Conservation (phyloP, 2,329 filamentous ascomycete species). For the Claviceps maximensis region DNA sequence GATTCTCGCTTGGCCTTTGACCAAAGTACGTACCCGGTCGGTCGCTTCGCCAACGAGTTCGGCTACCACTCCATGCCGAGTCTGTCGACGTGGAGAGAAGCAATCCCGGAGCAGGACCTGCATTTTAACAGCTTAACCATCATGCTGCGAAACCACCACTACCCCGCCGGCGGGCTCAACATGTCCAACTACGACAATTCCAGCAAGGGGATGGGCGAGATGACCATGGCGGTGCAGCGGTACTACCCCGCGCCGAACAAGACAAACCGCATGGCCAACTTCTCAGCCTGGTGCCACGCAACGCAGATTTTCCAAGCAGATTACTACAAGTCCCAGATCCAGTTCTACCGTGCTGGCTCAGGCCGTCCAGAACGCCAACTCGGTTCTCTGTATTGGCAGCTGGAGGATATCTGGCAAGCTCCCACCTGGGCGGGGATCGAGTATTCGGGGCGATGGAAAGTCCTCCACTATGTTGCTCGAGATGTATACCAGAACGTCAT, state of each 20-base stretch:
- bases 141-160: constrained; percentile 45
- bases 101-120: constrained; percentile 35
- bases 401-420: constrained; percentile 52
- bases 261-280: constrained; percentile 39
- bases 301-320: constrained; percentile 54
- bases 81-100: constrained; percentile 43
- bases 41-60: constrained; percentile 50
- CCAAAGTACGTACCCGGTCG: constrained; percentile 39
- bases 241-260: constrained; percentile 47
- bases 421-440: constrained; percentile 52
- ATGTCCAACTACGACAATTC: constrained; percentile 8
- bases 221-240: constrained; percentile 40
- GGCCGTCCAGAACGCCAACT: constrained; percentile 44
- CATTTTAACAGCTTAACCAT: constrained; percentile 44
- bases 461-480: constrained; percentile 43
- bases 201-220: constrained; percentile 35
- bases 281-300: constrained; percentile 46
- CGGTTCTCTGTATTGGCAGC: constrained; percentile 50
- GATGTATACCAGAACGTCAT: constrained; percentile 47
- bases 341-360: constrained; percentile 47
- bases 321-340: constrained; percentile 45
- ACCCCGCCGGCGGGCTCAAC: constrained; percentile 14
- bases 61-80: constrained; percentile 51
- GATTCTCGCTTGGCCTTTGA: constrained; percentile 38
- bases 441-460: constrained; percentile 50